Base-by-base conservation (phyloP, 2,329 filamentous ascomycete species). In the Pestalotiopsis sp. region DNA sequence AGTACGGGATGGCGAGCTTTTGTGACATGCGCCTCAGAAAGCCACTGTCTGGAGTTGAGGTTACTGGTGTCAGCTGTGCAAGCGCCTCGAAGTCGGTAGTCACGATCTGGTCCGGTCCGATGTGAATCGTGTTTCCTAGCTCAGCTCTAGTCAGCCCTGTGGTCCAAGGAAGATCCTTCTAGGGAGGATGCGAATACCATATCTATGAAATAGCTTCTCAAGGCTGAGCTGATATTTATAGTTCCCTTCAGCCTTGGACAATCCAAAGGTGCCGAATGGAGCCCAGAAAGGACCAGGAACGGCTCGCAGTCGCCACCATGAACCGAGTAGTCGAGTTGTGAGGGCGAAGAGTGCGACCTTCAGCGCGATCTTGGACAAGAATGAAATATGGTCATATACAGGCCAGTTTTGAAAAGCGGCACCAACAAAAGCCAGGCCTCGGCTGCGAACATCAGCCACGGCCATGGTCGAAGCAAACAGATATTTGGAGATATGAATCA, bases 281-380 rank as follows among this genome's bases (percentile, higher is more conserved):
- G 59, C 59, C 36, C 12, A n/a, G 2, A 36, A 36, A 4, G 59
- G 59, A 3, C 59, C 59, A 23, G 61, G 61, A 14, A 64, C 13
- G 61, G 45, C 38, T 45, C 61, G 61, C 2, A 64, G 39, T 27
- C 61, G 38, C 61, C 61, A 64, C 39, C 38, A 49, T 62, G 31
- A 23, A 11, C 59, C 11, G 3, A 13, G 27, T 41, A 39, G 11
- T 39, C 38, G 12, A n/a, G 59, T 7, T 4, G n/a, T 39, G n/a
- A 25, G 14, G 14, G 13, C 4, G 20, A 59, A 20, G 25, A 59
- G 12, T 59, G 27, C 57, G 17, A 59, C 17, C 14, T 27, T 9
- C 11, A n/a, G 7, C 1, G 12, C 12, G 9, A 52, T 23, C 23
- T 59, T 59, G 11, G 23, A 27, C 9, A 59, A 9, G 6, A n/a